Evolutionary conservation across 2,329 filamentous ascomycete species (phyloP).

Genomic region (Fusarium euwallaceae): DNA sequence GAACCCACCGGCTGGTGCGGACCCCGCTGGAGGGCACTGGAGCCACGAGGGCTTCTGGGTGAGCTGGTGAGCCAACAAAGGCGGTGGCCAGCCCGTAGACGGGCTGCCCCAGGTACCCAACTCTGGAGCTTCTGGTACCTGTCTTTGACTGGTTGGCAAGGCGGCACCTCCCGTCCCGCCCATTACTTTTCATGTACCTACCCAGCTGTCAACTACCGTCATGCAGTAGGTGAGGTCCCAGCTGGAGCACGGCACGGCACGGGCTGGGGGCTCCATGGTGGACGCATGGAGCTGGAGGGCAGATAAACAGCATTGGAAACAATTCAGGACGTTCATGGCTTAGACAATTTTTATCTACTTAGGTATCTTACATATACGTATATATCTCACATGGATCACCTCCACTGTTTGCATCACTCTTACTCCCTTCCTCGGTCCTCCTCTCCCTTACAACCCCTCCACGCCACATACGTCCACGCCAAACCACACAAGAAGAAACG

Average conservation of each 20-base stretch:
- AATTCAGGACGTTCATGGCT: neutral
- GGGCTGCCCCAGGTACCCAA: neutral
- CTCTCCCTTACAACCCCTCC: constrained; percentile 24
- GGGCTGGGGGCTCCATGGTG: constrained; percentile 14
- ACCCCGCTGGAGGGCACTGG: constrained; percentile 8
- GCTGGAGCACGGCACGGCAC: constrained; percentile 23
- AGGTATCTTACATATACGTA: neutral
- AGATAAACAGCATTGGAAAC: neutral
- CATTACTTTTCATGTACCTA: constrained; percentile 12
- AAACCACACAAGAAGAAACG: constrained; percentile 15
- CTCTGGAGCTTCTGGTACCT: constrained; percentile 5
- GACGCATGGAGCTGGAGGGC: neutral
- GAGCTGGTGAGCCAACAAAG: constrained; percentile 9
- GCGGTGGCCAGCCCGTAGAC: neutral
- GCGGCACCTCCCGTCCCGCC: constrained; percentile 28
- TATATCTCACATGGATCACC: neutral
- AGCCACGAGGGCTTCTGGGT: constrained; percentile 25
- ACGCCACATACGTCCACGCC: constrained; percentile 38
- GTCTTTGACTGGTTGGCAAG: constrained; percentile 13
- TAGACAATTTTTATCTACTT: neutral
- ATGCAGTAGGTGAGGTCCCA: constrained; percentile 19
- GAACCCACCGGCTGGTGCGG: constrained; percentile 4
- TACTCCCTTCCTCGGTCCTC: constrained; percentile 6
- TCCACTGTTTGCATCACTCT: neutral
- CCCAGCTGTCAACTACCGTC: neutral